Percentiles rank a stretch among this genome's conserved stretches.
Conservation (phyloP, 2,329 filamentous ascomycete species). For the Phialocephala sp. region DNA sequence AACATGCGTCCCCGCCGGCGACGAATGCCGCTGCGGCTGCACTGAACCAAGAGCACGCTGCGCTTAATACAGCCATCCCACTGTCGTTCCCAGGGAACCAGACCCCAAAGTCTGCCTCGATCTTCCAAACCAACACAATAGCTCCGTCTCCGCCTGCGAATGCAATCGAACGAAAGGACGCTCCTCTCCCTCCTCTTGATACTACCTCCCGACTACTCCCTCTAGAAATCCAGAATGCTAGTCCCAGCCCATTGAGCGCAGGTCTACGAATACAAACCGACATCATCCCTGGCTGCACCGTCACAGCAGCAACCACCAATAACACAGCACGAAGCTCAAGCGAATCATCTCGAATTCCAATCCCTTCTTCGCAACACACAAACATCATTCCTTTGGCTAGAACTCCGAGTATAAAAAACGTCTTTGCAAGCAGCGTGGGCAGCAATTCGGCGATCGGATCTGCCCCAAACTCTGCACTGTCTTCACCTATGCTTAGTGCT, state of each 20-base stretch:
- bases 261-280: slow-evolving; percentile 46
- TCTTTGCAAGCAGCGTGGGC: slow-evolving; percentile 55
- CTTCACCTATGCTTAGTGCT: slow-evolving; percentile 75
- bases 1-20: slow-evolving; percentile 18
- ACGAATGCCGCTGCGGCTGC: slow-evolving; percentile 17
- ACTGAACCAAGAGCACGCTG: slow-evolving; percentile 27
- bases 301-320: slow-evolving; percentile 36
- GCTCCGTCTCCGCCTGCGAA: slow-evolving; percentile 45
- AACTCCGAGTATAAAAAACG: slow-evolving; percentile 65
- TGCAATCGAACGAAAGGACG: slow-evolving; percentile 20
- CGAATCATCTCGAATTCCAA: slow-evolving; percentile 28
- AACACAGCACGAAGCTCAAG: slow-evolving; percentile 25
- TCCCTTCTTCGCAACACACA: slow-evolving; percentile 24
- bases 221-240: slow-evolving; percentile 23
- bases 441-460: slow-evolving; percentile 48
- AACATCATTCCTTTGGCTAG: slow-evolving; percentile 51
- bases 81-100: slow-evolving; percentile 22
- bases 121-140: slow-evolving; percentile 48
- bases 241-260: slow-evolving; percentile 39
- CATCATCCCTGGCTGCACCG: slow-evolving; percentile 38
- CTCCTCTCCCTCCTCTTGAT: slow-evolving; percentile 35
- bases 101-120: slow-evolving; percentile 23
- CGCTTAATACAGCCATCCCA: slow-evolving; percentile 24
- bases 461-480: slow-evolving; percentile 69
- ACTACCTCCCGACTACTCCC: slow-evolving; percentile 32